Conservation (phyloP, 805 yeast species). For the Myxozyma melibiosi region DNA sequence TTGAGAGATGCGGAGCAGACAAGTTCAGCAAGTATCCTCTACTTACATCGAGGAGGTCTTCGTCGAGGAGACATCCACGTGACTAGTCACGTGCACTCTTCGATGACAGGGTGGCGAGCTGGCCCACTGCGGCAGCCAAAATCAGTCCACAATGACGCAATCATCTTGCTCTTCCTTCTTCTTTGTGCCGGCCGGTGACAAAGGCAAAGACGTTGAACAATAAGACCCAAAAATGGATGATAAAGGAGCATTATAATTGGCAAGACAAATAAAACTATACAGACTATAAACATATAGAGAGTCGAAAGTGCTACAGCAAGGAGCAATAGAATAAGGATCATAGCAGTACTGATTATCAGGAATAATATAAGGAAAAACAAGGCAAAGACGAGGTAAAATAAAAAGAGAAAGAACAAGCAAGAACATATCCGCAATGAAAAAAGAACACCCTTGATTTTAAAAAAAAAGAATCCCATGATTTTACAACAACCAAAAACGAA, state of each 20-base stretch:
- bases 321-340: neutral
- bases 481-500: neutral
- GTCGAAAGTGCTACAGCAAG: neutral
- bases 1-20: too few species aligned
- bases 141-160: slow-evolving; percentile 11
- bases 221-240: neutral
- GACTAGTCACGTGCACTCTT: too few species aligned
- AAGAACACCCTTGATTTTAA: slow-evolving; percentile 1
- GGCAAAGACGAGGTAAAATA: neutral
- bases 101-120: too few species aligned
- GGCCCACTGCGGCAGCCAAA: neutral
- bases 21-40: too few species aligned
- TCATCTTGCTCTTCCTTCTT: neutral
- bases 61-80: too few species aligned
- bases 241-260: neutral
- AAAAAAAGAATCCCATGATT: slow-evolving; percentile 3
- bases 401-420: neutral
- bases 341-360: neutral
- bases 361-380: neutral
- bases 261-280: neutral
- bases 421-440: slow-evolving; percentile 7
- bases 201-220: too few species aligned
- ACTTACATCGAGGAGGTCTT: too few species aligned
- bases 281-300: slow-evolving; percentile 1
- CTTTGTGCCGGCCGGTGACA: neutral